Conservation (phyloP, 768 basidiomycete species). For the Boletus rubescentipes region DNA sequence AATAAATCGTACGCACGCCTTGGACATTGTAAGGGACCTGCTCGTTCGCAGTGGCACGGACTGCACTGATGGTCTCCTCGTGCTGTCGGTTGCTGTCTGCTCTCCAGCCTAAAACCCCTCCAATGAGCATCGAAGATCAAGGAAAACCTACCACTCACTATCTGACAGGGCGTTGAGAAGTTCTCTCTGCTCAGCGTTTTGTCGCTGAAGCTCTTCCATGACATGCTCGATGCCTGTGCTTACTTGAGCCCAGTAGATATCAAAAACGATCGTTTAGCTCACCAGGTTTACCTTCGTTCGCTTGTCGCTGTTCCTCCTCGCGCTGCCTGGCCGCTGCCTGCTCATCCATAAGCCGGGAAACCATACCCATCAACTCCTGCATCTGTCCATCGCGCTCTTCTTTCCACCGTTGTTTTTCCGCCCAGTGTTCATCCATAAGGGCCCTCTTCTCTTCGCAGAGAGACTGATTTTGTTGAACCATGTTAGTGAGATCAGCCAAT, state of each 20-base stretch:
- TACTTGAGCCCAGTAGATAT: slow-evolving; percentile 6
- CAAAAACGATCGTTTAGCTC: slow-evolving; percentile 20
- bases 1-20: slow-evolving; percentile 49
- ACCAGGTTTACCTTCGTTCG: slow-evolving; percentile 59
- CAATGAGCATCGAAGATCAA: slow-evolving; percentile 8
- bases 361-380: slow-evolving; percentile 59
- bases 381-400: slow-evolving; percentile 57
- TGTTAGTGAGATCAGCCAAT: slow-evolving; percentile 67
- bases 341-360: slow-evolving; percentile 56
- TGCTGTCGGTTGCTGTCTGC: slow-evolving; percentile 65
- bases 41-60: slow-evolving; percentile 68
- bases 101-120: slow-evolving; percentile 55
- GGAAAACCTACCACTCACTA: slow-evolving; percentile 38
- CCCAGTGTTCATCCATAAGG: slow-evolving; percentile 59
- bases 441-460: slow-evolving; percentile 59
- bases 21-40: slow-evolving; percentile 85
- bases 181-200: slow-evolving; percentile 61
- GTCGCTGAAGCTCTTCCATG: slow-evolving; percentile 54
- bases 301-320: slow-evolving; percentile 53
- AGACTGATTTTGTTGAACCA: slow-evolving; percentile 67
- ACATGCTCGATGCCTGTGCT: slow-evolving; percentile 56
- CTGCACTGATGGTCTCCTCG: slow-evolving; percentile 62
- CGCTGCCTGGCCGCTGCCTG: slow-evolving; percentile 50
- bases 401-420: slow-evolving; percentile 58
- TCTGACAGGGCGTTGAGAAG: slow-evolving; percentile 55